Evolutionary conservation across 257 asterid species (phyloP), one percentile per base, ranked within the genome.

Genomic region (Primulina tabacum): DNA sequence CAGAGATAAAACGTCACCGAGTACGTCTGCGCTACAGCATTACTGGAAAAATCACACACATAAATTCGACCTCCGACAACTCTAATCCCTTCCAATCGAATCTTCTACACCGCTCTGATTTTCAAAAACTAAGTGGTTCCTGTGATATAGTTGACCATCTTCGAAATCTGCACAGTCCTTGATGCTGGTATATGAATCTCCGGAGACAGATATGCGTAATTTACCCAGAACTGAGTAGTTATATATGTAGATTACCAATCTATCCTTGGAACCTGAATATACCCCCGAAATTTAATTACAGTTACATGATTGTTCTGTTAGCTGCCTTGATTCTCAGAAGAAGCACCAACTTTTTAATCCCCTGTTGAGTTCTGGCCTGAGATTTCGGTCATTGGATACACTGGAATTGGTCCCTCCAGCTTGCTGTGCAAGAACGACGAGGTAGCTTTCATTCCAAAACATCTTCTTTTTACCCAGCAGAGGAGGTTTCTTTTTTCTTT

Each of bases 1-100:
- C 82, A 0, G 90, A 82, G 74, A 65, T 81, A 53, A 86, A 68
- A 76, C 67, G 75, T 63, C 95, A 93, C 70, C 94, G 96, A 43
- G 50, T 93, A 47, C 96, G 97, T 26, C 92, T 93, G 56, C 89
- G 93, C 55, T 89, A 83, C 80, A 81, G 97, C 79, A 78, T 86
- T 62, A 80, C 87, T 8, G 95, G 86, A 74, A 89, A 89, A 78
- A 78, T 28, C n/a, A 77, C 69, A 24, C 90, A 90, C 34, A 82
- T 73, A 84, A 81, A 75, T 55, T 82, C 61, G 62, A 82, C 62
- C 68, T 18, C 76, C 73, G 59, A 57, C 77, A 66, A 67, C 68
- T 50, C 84, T 53, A 56, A 30, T 40, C 74, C 72, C 56, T 73
- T 52, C 68, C 84, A 74, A 57, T 40, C 87, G 67, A 87, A 83